Evolutionary conservation across 2,329 filamentous ascomycete species (phyloP), one percentile per base, ranked within the genome.

Genomic region (Ascochyta clinopodiicola): DNA sequence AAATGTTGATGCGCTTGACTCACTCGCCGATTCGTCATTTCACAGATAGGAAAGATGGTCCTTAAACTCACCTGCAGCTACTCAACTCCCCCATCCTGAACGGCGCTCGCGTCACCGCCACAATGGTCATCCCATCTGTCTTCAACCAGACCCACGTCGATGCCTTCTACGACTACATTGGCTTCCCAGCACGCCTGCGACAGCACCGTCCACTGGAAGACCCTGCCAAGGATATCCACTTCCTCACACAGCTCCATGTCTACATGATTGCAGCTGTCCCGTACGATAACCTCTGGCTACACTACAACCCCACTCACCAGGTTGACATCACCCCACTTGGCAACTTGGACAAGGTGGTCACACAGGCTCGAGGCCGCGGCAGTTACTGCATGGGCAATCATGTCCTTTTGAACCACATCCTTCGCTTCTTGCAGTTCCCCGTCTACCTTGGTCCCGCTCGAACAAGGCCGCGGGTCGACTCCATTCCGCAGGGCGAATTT

Each of bases 341-440:
- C 42, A 71, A 84, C 2, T 85, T 80, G 64, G 54, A 73, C 15
- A 86, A 85, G 61, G 77, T 84, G 43, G 73, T 86, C 4, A 65
- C 49, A 3, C 65, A 74, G 44, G 69, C 72, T 2, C 75, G 77
- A 2, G 70, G 77, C 15, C 71, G 79, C 2, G 85, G 85, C 17
- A 85, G 85, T 0, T 88, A 87, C 68, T 88, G 84, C 72, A 84
- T 88, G 78, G 84, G 87, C 64, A 78, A 78, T 24, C 81, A 77
- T 49, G 77, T 85, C 37, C 77, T 87, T 19, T 85, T 86, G 61
- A 78, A 81, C 60, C 76, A 84, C 59, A 69, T 85, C 12, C 74
- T 86, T 4, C 72, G 79, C 17, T 79, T 74, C 2, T 62, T 86
- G n/a, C 82, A 82, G 1, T 86, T 82, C 52, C 56, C 66, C 8